Evolutionary conservation across 2,329 filamentous ascomycete species (phyloP), one percentile per base, ranked within the genome.

Genomic region (Calonectria naviculata): DNA sequence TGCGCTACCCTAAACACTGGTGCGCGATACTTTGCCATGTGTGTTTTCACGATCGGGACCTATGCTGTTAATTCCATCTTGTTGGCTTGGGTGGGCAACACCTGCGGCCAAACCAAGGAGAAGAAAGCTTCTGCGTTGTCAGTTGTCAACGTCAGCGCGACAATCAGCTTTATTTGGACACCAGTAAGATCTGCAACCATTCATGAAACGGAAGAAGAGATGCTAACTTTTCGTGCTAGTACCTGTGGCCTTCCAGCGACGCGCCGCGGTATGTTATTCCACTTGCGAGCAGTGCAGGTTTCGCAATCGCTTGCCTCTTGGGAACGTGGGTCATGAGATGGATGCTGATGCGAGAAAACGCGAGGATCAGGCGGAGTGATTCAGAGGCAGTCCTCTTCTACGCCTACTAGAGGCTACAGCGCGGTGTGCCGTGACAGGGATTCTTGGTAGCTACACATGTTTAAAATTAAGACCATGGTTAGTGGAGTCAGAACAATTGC

Each of bases 91-190:
- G 83, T 84, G 0, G 81, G 79, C 0, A 79, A 80, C 0, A 85
- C 83, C 0, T 81, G 85, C 7, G 84, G 83, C 0, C 84, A 85
- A 31, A 86, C 84, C 0, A 81, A 81, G 2, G 84, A 87, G 76
- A 86, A 86, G 76, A 86, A 85, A 66, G 84, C 85, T 0, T 81
- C 83, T 12, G 80, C 81, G 17, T 75, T 86, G 17, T 81, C 81
- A 4, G 83, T 87, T 28, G 84, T 86, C 29, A 87, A 85, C 29
- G 84, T 85, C 0, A 71, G 85, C 12, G 83, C 83, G 6, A 58
- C 52, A 58, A 58, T 58, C 52, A 58, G 52, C 52, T 58, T 58
- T 13, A 58, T 58, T 24, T 58, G 52, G 52, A 58, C 52, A 26
- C 52, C 52, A 17, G 52, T 58, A 15, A 58, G 52, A 26, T 24